Percentiles rank a stretch among this genome's conserved stretches.
phyloP scores from a whole-genome alignment of 2,329 filamentous ascomycete species.

The Drechslera avenae region DNA sequence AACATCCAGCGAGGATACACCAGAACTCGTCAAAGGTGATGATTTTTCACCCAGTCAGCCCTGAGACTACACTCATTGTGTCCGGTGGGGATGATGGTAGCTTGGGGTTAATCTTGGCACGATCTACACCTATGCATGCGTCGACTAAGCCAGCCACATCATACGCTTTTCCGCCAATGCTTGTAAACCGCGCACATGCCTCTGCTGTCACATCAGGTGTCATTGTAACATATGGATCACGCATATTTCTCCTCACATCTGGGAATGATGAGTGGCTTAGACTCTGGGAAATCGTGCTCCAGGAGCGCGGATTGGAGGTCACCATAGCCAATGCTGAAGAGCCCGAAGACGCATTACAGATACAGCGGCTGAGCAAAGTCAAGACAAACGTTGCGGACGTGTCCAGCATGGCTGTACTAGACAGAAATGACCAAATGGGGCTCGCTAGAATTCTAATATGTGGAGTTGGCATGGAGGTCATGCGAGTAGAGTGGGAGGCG shows the following conservation, averaged over 20 bases:
- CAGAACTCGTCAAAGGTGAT: constrained; percentile 77
- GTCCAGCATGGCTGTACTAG: constrained; percentile 55
- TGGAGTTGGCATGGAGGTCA: constrained; percentile 45
- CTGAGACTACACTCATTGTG: constrained; percentile 59
- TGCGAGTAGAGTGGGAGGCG: constrained; percentile 22
- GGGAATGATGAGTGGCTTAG: constrained; percentile 57
- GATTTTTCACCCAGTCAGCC: constrained; percentile 38
- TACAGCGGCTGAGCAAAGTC: constrained; percentile 39
- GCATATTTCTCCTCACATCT: constrained; percentile 40
- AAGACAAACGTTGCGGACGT: constrained; percentile 62
- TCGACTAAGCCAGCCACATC: constrained; percentile 24
- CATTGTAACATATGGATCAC: constrained; percentile 32
- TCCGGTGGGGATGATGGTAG: constrained; percentile 91
- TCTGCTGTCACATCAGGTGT: constrained; percentile 69
- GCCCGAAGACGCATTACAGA: constrained; percentile 25
- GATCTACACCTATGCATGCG: background rate
- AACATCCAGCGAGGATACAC: constrained; percentile 59
- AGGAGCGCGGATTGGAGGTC: background rate
- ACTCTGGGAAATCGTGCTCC: constrained; percentile 49
- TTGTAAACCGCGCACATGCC: constrained; percentile 67
- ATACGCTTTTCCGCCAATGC: constrained; percentile 31
- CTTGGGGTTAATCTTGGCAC: constrained; percentile 57
- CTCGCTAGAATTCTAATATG: constrained; percentile 35
- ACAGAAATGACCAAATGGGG: background rate
- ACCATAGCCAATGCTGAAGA: too few species aligned